A percentile compares a stretch with the other conserved stretches of the same genome.
These are phyloP conservation scores for Ogataea salicorniae DNA, from an alignment of 805 yeast genomes.

Conservation along the genomic window DNA sequence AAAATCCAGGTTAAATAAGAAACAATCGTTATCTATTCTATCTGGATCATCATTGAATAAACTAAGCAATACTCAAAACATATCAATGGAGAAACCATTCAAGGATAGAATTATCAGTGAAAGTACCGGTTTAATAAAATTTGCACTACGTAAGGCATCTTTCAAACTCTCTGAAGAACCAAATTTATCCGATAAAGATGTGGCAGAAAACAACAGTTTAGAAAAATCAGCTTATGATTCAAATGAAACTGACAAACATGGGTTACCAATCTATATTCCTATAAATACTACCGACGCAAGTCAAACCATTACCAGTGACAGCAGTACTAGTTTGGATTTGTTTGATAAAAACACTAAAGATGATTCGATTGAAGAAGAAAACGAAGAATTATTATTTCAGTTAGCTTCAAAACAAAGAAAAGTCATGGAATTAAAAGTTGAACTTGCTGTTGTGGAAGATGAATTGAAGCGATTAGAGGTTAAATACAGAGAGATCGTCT, in stretches of 20 bases:
- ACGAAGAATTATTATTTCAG: conserved; percentile 28
- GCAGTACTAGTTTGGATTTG: not conserved
- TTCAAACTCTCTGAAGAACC: not conserved
- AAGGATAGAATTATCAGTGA: conserved; percentile 42
- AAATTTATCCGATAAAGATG: not conserved
- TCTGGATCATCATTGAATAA: conserved; percentile 25
- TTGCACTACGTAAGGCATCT: conserved; percentile 27
- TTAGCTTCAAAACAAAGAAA: conserved; percentile 51
- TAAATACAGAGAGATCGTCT: conserved; percentile 21
- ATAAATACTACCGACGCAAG: conserved; percentile 14
- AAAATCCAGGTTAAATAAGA: conserved; percentile 17
- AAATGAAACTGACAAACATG: conserved; percentile 10
- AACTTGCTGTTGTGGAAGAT: conserved; percentile 35
- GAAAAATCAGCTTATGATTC: too few relatives aligned
- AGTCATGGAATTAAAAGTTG: conserved; percentile 43
- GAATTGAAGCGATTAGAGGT: conserved; percentile 34
- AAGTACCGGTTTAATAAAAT: conserved; percentile 46
- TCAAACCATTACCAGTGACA: not conserved
- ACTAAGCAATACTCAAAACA: conserved; percentile 10
- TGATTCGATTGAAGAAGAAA: conserved; percentile 3
- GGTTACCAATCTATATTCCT: conserved; percentile 35
- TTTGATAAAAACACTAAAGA: not conserved
- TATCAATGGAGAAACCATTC: conserved; percentile 19
- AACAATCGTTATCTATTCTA: conserved; percentile 31
- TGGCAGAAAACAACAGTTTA: not conserved